Percentiles rank a stretch among this genome's conserved stretches.
Conservation (phyloP, 2,329 filamentous ascomycete genomes). For the Ampelomyces quisqualis region DNA sequence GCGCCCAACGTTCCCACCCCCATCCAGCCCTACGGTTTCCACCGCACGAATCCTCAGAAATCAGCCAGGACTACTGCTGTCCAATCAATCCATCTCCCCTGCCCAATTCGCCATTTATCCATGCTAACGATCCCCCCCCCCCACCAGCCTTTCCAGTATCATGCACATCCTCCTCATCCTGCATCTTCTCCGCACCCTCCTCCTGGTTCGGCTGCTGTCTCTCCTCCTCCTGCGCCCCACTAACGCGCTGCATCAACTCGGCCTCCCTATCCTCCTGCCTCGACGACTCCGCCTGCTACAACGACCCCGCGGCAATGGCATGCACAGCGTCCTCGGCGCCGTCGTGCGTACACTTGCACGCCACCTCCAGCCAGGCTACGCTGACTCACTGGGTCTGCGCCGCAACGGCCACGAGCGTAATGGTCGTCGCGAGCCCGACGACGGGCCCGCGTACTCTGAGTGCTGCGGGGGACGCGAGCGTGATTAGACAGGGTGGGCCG, state of each 20-base stretch:
- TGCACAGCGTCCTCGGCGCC: conserved; percentile 12
- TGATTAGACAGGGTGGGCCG: neutral
- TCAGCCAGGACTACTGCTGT: neutral
- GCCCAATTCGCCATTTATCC: neutral
- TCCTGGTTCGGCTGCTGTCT: conserved; percentile 25
- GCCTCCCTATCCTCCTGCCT: conserved; percentile 11
- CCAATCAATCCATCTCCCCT: neutral
- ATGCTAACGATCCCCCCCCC: no score
- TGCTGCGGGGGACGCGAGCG: neutral
- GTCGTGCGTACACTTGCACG: conserved; percentile 13
- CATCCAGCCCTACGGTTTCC: neutral
- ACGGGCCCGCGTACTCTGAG: neutral
- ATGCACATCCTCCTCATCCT: conserved; percentile 12
- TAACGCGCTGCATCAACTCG: conserved; percentile 16
- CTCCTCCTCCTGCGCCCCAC: conserved; percentile 9
- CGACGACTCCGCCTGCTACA: conserved; percentile 11
- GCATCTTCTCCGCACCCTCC: conserved; percentile 11
- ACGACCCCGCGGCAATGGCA: conserved; percentile 9
- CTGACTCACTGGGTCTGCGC: conserved; percentile 18
- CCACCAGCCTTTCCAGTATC: conserved; percentile 15
- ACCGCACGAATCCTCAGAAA: neutral
- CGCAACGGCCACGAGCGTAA: conserved; percentile 5
- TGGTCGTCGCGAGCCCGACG: conserved; percentile 8
- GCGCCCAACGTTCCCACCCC: neutral
- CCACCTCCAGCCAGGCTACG: conserved; percentile 1